phyloP scores from a whole-genome alignment of 305 asterid species.

The Rubia balearica region DNA sequence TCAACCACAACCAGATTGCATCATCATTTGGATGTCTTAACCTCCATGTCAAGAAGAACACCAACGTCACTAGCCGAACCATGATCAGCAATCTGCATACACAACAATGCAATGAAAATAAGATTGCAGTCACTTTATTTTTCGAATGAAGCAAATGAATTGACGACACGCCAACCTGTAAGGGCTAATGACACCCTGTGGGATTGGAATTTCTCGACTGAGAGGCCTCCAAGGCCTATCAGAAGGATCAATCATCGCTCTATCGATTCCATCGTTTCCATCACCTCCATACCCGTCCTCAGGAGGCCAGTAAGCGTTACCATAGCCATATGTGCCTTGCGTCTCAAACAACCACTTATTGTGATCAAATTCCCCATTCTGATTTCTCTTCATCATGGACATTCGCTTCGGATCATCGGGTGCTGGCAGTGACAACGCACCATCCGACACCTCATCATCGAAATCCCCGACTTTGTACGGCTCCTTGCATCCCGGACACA shows the following conservation, averaged over 20 bases:
- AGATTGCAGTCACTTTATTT: no score
- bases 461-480: conserved; percentile 43
- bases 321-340: conserved; percentile 46
- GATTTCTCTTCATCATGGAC: conserved; percentile 47
- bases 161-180: conserved; percentile 23
- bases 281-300: conserved; percentile 34
- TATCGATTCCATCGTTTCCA: conserved; percentile 17
- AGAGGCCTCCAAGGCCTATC: conserved; percentile 53
- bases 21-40: conserved; percentile 35
- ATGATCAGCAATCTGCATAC: conserved; percentile 34
- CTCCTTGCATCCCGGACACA: conserved; percentile 54
- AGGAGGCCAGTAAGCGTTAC: conserved; percentile 51
- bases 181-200: conserved; percentile 40
- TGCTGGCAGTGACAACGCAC: conserved; percentile 57
- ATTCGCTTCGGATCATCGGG: conserved; percentile 43
- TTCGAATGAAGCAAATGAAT: not conserved
- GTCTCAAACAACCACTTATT: conserved; percentile 49
- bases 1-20: conserved; percentile 44
- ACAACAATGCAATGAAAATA: not conserved
- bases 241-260: conserved; percentile 28
- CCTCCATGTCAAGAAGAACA: conserved; percentile 42
- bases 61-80: conserved; percentile 32
- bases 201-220: conserved; percentile 38
- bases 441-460: conserved; percentile 51
- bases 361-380: conserved; percentile 48